These are phyloP conservation scores for Penicillium sp. DNA, from an alignment of 2,329 filamentous ascomycete genomes.

Conservation along the genomic window DNA sequence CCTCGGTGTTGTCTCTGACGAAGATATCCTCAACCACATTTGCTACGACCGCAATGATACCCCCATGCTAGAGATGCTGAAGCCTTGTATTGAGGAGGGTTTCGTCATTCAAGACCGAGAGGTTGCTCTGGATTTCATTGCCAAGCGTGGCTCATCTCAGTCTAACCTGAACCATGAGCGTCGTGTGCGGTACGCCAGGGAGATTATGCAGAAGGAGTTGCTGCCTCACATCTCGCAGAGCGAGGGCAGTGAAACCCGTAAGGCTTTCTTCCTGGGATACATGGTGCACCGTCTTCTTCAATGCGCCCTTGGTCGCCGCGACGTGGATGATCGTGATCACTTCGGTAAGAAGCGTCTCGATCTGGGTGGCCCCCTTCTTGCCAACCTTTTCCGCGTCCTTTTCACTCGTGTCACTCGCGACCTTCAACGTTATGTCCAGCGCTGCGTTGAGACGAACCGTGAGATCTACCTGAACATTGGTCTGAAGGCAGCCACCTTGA, in stretches of 20 bases:
- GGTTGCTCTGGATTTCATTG: constrained; percentile 92
- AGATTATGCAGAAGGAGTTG: constrained; percentile 96
- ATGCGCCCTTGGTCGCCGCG: constrained; percentile 87
- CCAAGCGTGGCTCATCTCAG: constrained; percentile 80
- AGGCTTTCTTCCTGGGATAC: constrained; percentile 97
- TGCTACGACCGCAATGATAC: constrained; percentile 95
- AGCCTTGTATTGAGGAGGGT: constrained; percentile 95
- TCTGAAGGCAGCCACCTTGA: constrained; percentile 88
- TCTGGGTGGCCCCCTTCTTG: constrained; percentile 88
- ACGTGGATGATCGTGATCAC: constrained; percentile 96
- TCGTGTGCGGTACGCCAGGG: constrained; percentile 88
- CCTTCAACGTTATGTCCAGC: constrained; percentile 86
- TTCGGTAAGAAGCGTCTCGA: constrained; percentile 99
- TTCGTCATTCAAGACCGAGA: constrained; percentile 96
- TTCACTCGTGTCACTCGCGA: constrained; percentile 91
- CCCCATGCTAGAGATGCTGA: constrained; percentile 96
- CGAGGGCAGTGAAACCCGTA: constrained; percentile 91
- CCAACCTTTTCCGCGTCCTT: constrained; percentile 92
- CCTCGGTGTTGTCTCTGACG: constrained; percentile 92
- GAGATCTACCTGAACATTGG: constrained; percentile 91
- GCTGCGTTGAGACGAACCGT: constrained; percentile 84
- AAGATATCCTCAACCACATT: constrained; percentile 97
- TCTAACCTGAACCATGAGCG: constrained; percentile 76
- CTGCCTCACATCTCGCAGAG: constrained; percentile 94
- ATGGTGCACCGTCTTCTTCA: constrained; percentile 97